phyloP scores from a whole-genome alignment of 2,329 filamentous ascomycete species.

The Botrytis fragariae region DNA sequence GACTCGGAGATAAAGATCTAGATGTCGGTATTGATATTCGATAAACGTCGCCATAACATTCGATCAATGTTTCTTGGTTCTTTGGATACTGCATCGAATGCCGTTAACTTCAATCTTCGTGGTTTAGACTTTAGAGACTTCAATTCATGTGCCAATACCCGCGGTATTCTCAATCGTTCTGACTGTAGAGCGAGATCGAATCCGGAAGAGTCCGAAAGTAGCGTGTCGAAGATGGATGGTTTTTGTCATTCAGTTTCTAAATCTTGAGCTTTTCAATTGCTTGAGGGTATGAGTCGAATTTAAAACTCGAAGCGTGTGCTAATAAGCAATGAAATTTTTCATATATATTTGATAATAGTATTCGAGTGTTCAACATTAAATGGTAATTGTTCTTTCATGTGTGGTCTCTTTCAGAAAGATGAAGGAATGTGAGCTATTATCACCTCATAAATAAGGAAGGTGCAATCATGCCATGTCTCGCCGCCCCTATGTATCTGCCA shows the following conservation, averaged over 20 bases:
- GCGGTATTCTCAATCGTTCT: neutral
- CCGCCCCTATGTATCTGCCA: neutral
- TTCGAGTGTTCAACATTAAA: neutral
- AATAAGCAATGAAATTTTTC: neutral
- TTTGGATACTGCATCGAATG: neutral
- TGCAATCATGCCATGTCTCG: neutral
- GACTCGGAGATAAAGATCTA: neutral
- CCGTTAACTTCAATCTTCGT: neutral
- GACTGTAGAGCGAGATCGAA: rapidly evolving
- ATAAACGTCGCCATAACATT: neutral
- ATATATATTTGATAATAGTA: neutral
- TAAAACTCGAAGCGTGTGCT: rapidly evolving
- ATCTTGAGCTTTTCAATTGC: too few relatives aligned
- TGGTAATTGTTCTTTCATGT: too few relatives aligned
- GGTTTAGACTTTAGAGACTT: neutral
- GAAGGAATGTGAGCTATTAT: neutral
- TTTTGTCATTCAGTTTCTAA: rapidly evolving
- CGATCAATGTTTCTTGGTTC: neutral
- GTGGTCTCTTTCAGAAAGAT: neutral
- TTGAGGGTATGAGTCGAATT: too few relatives aligned
- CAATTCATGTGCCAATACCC: neutral
- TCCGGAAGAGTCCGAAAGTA: rapidly evolving
- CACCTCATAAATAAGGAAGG: neutral
- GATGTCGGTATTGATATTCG: too few relatives aligned
- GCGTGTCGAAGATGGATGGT: rapidly evolving